Percentiles rank a stretch among this genome's conserved stretches.
Evolutionary conservation across 2,329 filamentous ascomycete species (phyloP).

Genomic region (Plenodomus biglobosus): DNA sequence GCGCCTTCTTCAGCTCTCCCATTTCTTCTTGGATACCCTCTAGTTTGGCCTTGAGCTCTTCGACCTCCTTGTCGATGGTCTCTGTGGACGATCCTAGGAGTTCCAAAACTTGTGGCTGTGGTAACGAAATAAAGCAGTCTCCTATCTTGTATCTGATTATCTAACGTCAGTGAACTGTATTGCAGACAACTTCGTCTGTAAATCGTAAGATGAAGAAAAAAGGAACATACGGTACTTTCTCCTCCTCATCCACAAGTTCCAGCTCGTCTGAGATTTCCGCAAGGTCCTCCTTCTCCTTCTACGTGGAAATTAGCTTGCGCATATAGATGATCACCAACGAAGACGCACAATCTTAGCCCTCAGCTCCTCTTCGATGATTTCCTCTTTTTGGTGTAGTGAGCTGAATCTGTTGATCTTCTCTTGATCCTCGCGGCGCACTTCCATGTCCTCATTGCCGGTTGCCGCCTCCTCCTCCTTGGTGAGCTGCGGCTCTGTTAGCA

Average conservation of each 20-base stretch:
- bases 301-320: constrained; percentile 3
- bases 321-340: neutral
- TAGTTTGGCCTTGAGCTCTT: constrained; percentile 74
- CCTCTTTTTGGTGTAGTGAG: constrained; percentile 84
- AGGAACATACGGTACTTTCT: constrained; percentile 76
- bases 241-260: constrained; percentile 93
- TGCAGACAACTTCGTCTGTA: neutral
- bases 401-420: constrained; percentile 99
- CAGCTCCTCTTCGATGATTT: constrained; percentile 75
- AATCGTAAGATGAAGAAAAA: no score
- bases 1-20: constrained; percentile 81
- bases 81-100: constrained; percentile 72
- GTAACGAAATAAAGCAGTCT: constrained; percentile 89
- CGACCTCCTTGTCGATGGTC: constrained; percentile 75
- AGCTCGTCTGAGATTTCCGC: constrained; percentile 90
- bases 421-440: constrained; percentile 95
- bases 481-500: constrained; percentile 61
- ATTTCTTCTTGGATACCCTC: constrained; percentile 79
- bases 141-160: constrained; percentile 84
- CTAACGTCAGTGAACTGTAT: neutral
- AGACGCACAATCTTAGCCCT: constrained; percentile 67
- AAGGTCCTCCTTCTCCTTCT: constrained; percentile 99
- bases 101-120: constrained; percentile 81
- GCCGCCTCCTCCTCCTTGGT: constrained; percentile 86
- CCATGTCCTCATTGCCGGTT: constrained; percentile 74